A percentile compares a stretch with the other conserved stretches of the same genome.
Conservation (phyloP, 441 rosid genomes). For the Populus hybrid region DNA sequence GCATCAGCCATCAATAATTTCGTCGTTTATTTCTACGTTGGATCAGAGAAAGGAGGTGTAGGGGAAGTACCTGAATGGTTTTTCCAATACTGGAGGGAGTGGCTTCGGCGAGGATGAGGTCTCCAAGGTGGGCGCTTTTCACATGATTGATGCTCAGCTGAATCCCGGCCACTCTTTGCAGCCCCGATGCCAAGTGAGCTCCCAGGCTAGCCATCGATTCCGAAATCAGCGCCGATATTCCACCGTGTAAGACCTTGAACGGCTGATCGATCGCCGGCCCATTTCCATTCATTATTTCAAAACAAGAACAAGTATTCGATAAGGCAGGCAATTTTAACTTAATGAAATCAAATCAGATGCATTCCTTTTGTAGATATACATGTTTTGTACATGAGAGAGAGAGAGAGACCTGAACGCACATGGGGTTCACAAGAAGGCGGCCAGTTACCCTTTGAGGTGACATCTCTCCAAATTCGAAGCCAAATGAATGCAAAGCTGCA, state of each 20-base stretch:
- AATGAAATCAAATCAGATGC: neutral
- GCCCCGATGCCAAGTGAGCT: constrained; percentile 84
- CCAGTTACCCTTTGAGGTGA: constrained; percentile 61
- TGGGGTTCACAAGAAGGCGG: constrained; percentile 48
- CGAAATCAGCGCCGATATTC: constrained; percentile 83
- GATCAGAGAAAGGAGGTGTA: too few species aligned
- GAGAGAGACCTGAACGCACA: constrained; percentile 55
- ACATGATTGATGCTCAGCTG: constrained; percentile 78
- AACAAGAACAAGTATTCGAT: neutral
- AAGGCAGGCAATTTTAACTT: neutral
- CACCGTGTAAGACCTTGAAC: constrained; percentile 91
- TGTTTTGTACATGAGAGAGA: too few species aligned
- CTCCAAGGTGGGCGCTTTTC: constrained; percentile 71
- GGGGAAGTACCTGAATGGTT: constrained; percentile 59
- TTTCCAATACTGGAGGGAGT: constrained; percentile 60
- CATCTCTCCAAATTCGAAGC: constrained; percentile 59
- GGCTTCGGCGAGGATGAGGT: constrained; percentile 69
- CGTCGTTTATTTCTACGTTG: too few species aligned
- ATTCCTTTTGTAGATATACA: too few species aligned
- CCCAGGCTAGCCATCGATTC: constrained; percentile 88
- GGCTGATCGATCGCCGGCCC: constrained; percentile 40
- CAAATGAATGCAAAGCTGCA: constrained; percentile 40
- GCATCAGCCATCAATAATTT: neutral
- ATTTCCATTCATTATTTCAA: neutral
- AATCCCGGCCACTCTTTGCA: constrained; percentile 78